Evolutionary conservation across 257 asterid genomes (phyloP), one percentile per base, ranked within the genome.

Genomic region (Capsicum rhomboideum): DNA sequence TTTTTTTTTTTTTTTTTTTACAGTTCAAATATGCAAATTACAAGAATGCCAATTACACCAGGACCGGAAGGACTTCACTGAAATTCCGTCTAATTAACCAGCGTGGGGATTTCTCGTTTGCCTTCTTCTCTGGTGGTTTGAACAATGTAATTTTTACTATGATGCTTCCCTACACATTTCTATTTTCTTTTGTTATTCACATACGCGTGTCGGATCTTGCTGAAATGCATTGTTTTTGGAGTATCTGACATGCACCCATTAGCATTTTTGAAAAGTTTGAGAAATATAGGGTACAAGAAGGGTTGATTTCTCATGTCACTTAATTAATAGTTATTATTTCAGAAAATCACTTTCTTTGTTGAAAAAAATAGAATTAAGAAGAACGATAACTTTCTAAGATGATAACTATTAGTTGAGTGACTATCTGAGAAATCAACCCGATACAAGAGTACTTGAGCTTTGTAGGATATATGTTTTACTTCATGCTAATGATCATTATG

Each of bases 21-120:
- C 89, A 88, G 93, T 90, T 89, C 82, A 86, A 92, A 63, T 92
- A 68, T 81, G 93, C 95, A 21, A 92, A 88, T 88, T 85, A 52
- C 88, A 85, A 90, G 29, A 90, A 87, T 55, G 44, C 80, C 37
- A 10, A 80, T 31, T 92, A 90, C 64, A 40, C 80, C 8, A 23
- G 9, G 61, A 86, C 78, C 2, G 95, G 95, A 4, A 85, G 72
- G 59, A 80, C 93, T 8, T 68, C 84, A 6, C 20, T 91, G 66
- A 90, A 83, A 87, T 92, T 92, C 82, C 89, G 80, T 72, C 16
- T 92, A 86, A 92, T 92, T 83, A 92, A 90, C 79, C 92, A 90
- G 64, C 89, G 98, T 6, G 88, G 91, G 29, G 97, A 94, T 90
- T 94, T 93, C 85, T 90, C 98, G 6, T 93, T 94, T 79, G 97